Base-by-base conservation (phyloP, 2,329 filamentous ascomycete genomes). In the Pseudogymnoascus verrucosus region DNA sequence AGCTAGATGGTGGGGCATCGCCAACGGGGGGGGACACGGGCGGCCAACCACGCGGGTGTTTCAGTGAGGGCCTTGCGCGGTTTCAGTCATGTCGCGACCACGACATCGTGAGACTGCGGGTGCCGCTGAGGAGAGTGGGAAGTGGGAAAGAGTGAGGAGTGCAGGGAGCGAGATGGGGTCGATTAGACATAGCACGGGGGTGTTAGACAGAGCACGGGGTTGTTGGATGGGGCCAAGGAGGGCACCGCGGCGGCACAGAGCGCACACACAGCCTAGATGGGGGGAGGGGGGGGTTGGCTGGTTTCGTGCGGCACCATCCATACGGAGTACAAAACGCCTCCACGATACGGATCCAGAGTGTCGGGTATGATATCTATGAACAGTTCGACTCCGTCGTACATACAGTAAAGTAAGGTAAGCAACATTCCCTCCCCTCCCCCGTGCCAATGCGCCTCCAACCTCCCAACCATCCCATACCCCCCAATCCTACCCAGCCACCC, bases 341-440 rank as follows among this genome's bases (percentile, higher is more conserved):
- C 26, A 31, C 47, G n/a, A 12, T 54, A 31, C 8, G 47, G 47
- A 54, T 54, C 47, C 47, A 54, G 26, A 54, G 26, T 31, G 26
- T 54, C 47, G 47, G 47, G 47, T 54, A 54, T 54, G 31, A 51
- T 44, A 51, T 26, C 47, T 54, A 54, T 54, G 23, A 54, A 54
- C 47, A 54, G 11, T 28, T 54, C 26, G 26, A 54, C 47, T 54
- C 47, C 26, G 26, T 31, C 26, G 26, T 11, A 31, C 26, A 10
- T 54, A 54, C 47, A 31, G 47, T 54, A 51, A 51, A 51, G 44
- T 12, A 31, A 31, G 3, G 26, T 26, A 51, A 54, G 16, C n/a
- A 42, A 54, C 26, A 5, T 34, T 26, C 26, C 23, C 23, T 51
- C 21, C 10, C 44, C 21, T 31, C 44, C 23, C 26, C 21, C 21